Evolutionary conservation across 352 stramenopile genomes (phyloP).

Genomic region (Thalassiosira hispida): DNA sequence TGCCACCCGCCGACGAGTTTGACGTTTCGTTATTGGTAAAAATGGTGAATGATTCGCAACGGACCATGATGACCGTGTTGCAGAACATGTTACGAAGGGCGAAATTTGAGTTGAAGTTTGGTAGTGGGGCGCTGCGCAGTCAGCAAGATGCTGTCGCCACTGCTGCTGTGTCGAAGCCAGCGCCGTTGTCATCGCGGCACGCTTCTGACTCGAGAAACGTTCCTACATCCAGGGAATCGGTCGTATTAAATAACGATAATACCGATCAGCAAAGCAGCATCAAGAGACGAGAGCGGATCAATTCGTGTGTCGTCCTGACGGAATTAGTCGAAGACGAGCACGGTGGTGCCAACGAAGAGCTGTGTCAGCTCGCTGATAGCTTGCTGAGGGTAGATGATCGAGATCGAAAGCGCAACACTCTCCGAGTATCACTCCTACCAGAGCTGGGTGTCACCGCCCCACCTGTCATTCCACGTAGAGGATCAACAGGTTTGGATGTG

Average conservation of each 20-base stretch:
- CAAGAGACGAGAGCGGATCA: neutral
- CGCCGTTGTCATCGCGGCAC: neutral
- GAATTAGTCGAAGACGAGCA: slow-evolving; percentile 25
- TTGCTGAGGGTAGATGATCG: slow-evolving; percentile 21
- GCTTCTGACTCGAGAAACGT: no score
- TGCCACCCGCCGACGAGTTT: slow-evolving; percentile 41
- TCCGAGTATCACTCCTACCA: neutral
- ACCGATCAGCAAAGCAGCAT: neutral
- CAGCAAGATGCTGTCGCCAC: neutral
- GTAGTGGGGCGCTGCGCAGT: neutral
- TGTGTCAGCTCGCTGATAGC: slow-evolving; percentile 12
- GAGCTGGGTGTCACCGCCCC: neutral
- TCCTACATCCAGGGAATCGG: neutral
- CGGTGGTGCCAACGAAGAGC: slow-evolving; percentile 14
- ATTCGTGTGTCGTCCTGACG: neutral
- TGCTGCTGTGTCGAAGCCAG: neutral
- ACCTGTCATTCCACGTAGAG: neutral
- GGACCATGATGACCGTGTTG: slow-evolving; percentile 38
- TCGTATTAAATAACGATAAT: neutral
- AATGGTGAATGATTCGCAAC: slow-evolving; percentile 37
- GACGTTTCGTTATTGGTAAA: slow-evolving; percentile 39
- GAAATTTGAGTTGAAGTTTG: slow-evolving; percentile 30
- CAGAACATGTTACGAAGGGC: slow-evolving; percentile 35
- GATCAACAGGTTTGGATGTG: slow-evolving; percentile 12
- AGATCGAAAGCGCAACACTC: slow-evolving; percentile 25